Conservation (phyloP, 2,329 filamentous ascomycete genomes). For the Fusarium newnesense region DNA sequence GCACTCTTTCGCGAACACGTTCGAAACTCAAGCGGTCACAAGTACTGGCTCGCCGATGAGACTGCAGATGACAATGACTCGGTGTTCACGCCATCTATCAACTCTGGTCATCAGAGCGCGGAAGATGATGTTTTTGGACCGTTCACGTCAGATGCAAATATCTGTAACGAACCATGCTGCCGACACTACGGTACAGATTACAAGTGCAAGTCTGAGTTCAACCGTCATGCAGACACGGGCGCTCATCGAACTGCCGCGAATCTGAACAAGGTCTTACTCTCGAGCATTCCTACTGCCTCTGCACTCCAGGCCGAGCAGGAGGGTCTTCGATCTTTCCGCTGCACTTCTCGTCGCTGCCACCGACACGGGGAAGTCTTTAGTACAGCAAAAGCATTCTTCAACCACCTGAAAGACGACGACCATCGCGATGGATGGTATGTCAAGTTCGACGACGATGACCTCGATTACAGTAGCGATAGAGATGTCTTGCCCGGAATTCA, state of each 20-base stretch:
- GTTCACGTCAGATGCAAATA: neutral
- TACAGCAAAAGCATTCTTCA: constrained; percentile 3
- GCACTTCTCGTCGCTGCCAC: constrained; percentile 21
- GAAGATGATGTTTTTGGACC: neutral
- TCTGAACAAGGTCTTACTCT: constrained; percentile 15
- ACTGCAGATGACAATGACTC: neutral
- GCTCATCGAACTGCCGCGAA: constrained; percentile 24
- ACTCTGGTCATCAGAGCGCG: neutral
- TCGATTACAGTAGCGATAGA: neutral
- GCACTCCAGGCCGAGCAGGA: constrained; percentile 29
- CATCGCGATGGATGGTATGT: constrained; percentile 12
- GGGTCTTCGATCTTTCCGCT: constrained; percentile 26
- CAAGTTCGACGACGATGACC: neutral
- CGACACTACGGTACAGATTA: constrained; percentile 26
- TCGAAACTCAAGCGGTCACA: constrained; percentile 3
- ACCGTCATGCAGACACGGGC: constrained; percentile 18
- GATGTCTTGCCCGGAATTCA: constrained; percentile 5
- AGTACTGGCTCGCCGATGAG: neutral
- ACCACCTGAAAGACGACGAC: constrained; percentile 7
- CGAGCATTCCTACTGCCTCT: neutral
- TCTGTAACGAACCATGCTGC: constrained; percentile 36
- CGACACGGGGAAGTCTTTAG: constrained; percentile 21
- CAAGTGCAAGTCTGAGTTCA: constrained; percentile 24
- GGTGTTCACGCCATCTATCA: neutral
- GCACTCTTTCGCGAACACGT: constrained; percentile 15